phyloP scores from a whole-genome alignment of 805 yeast species.

The Candida quercuum region DNA sequence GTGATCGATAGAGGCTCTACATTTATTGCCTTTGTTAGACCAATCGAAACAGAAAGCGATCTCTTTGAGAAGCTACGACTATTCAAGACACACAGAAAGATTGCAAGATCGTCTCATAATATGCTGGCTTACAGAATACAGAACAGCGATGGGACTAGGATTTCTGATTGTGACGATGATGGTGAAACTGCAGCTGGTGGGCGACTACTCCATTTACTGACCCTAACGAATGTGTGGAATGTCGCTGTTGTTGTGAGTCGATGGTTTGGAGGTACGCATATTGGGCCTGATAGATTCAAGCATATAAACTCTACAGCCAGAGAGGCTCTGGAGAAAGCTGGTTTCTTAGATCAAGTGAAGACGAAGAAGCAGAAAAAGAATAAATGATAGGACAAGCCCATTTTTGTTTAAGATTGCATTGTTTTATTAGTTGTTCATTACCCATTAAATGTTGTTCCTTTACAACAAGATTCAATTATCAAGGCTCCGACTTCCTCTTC shows the following conservation, averaged over 20 bases:
- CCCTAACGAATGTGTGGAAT: constrained; percentile 73
- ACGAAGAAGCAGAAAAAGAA: constrained; percentile 21
- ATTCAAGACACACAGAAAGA: constrained; percentile 58
- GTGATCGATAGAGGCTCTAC: constrained; percentile 80
- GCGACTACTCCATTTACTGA: constrained; percentile 70
- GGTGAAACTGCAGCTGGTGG: constrained; percentile 98
- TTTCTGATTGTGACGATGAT: constrained; percentile 92
- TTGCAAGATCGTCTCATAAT: constrained; percentile 67
- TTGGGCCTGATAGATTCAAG: constrained; percentile 92
- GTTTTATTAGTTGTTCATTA: not conserved
- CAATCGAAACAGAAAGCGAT: constrained; percentile 60
- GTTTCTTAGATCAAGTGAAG: constrained; percentile 31
- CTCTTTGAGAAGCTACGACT: constrained; percentile 47
- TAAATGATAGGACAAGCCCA: constrained; percentile 19
- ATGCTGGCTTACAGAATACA: constrained; percentile 85
- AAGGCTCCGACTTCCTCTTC: constrained; percentile 16
- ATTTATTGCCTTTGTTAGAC: constrained; percentile 70
- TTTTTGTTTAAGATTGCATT: not conserved
- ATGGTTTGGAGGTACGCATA: constrained; percentile 89
- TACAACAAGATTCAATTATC: no score
- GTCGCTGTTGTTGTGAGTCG: constrained; percentile 73
- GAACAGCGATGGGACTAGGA: constrained; percentile 42
- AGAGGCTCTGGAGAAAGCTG: constrained; percentile 71
- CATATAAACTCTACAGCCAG: constrained; percentile 89
- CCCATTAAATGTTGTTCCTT: no score